A percentile compares a stretch with the other conserved stretches of the same genome.
These are phyloP conservation scores for Tricholoma flavovirens DNA, from an alignment of 768 basidiomycete genomes.

Conservation along the genomic window DNA sequence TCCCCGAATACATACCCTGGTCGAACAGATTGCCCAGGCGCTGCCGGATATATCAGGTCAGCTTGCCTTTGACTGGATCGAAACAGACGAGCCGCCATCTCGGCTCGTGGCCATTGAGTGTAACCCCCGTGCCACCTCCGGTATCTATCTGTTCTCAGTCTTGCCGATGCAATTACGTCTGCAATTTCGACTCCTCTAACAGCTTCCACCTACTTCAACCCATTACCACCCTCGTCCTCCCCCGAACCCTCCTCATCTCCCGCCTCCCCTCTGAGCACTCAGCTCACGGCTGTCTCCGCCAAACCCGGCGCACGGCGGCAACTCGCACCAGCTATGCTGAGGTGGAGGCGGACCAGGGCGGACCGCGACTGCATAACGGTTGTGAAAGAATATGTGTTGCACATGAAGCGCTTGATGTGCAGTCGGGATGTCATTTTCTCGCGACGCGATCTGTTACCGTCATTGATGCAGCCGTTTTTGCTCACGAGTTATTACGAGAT, in stretches of 20 bases:
- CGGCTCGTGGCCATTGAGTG: constrained; percentile 15
- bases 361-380: neutral
- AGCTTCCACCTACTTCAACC: neutral
- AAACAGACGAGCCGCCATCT: constrained; percentile 2
- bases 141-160: constrained; percentile 8
- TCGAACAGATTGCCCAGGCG: constrained; percentile 7
- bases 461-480: constrained; percentile 19
- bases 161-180: constrained; percentile 13
- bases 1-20: constrained; percentile 6
- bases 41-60: constrained; percentile 13
- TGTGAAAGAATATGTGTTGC: constrained; percentile 13
- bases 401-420: constrained; percentile 14
- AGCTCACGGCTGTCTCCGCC: neutral
- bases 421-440: constrained; percentile 16
- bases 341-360: constrained; percentile 11
- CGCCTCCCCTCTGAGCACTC: neutral
- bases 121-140: constrained; percentile 9
- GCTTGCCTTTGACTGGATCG: constrained; percentile 16
- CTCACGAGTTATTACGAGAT: constrained; percentile 19
- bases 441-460: constrained; percentile 13
- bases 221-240: neutral
- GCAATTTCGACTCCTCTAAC: neutral
- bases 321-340: constrained; percentile 16
- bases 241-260: neutral
- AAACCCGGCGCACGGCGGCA: constrained; percentile 10